Conservation (phyloP, 106 monocot species). For the Posidonia australis region DNA sequence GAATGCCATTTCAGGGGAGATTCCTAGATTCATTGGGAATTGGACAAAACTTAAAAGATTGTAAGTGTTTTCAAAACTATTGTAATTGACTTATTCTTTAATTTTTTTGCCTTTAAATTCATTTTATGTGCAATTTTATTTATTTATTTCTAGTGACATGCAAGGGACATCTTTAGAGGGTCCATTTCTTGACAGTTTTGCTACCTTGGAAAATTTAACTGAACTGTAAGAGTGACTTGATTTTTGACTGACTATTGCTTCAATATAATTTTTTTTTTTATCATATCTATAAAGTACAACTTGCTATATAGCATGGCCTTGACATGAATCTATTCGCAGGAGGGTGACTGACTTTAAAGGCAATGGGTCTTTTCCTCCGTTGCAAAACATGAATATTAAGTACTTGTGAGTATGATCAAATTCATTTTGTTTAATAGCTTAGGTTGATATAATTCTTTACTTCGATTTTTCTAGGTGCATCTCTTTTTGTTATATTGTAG, state of each 20-base stretch:
- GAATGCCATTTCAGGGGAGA: constrained; percentile 41
- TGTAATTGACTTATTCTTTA: neutral
- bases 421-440: neutral
- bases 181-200: constrained; percentile 11
- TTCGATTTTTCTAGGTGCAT: neutral
- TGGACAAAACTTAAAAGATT: constrained; percentile 35
- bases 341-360: constrained; percentile 4
- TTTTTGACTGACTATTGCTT: too few species aligned
- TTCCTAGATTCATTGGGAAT: constrained; percentile 47
- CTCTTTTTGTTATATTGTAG: constrained; percentile 12
- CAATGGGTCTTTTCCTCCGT: neutral
- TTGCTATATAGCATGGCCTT: too few species aligned
- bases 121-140: neutral
- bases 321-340: neutral
- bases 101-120: neutral
- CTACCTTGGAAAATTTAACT: neutral
- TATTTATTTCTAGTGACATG: constrained; percentile 9
- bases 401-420: constrained; percentile 3
- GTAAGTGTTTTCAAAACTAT: constrained; percentile 21
- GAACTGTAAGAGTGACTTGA: constrained; percentile 13
- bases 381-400: neutral
- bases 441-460: neutral
- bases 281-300: too few species aligned
- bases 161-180: constrained; percentile 27
- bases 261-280: too few species aligned